These are phyloP conservation scores for Lojkania enalia DNA, from an alignment of 2,329 filamentous ascomycete species.

Conservation along the genomic window DNA sequence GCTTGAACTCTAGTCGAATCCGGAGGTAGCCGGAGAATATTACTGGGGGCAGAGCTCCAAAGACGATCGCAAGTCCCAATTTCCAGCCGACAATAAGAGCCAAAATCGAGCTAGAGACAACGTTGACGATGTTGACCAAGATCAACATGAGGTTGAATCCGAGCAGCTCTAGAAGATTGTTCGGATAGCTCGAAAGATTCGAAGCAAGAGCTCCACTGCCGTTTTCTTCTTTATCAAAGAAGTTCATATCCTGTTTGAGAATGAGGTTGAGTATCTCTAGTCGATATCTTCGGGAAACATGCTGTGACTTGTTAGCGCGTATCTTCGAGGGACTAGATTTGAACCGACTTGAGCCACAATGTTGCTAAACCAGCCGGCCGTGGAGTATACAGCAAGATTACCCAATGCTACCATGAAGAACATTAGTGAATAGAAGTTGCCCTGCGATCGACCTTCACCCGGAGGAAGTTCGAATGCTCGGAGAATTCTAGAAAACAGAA, in stretches of 20 bases:
- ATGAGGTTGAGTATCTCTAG: slow-evolving; percentile 76
- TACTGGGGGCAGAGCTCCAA: slow-evolving; percentile 67
- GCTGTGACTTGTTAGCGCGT: slow-evolving; percentile 32
- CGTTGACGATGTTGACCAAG: slow-evolving; percentile 76
- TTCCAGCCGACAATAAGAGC: slow-evolving; percentile 84
- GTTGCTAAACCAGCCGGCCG: slow-evolving; percentile 52
- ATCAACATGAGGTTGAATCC: slow-evolving; percentile 87
- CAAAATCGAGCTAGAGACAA: slow-evolving; percentile 72
- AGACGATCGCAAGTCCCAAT: slow-evolving; percentile 77
- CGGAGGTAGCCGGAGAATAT: slow-evolving; percentile 80
- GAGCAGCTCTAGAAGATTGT: slow-evolving; percentile 83
- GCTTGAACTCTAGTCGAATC: slow-evolving; percentile 83
- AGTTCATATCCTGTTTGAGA: slow-evolving; percentile 88
- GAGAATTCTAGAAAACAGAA: slow-evolving; percentile 55
- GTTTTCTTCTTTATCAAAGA: slow-evolving; percentile 89
- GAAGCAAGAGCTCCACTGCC: slow-evolving; percentile 82
- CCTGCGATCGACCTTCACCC: slow-evolving; percentile 43
- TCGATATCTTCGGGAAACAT: slow-evolving; percentile 38
- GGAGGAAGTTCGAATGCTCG: slow-evolving; percentile 52
- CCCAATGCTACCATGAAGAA: slow-evolving; percentile 59
- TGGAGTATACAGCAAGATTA: slow-evolving; percentile 50
- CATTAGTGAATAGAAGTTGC: slow-evolving; percentile 59
- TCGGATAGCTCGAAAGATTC: slow-evolving; percentile 69
- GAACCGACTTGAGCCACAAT: slow-evolving; percentile 51
- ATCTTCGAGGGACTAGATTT: no score